phyloP scores from a whole-genome alignment of 2,329 filamentous ascomycete genomes.

The Proliferodiscus dingleyae region DNA sequence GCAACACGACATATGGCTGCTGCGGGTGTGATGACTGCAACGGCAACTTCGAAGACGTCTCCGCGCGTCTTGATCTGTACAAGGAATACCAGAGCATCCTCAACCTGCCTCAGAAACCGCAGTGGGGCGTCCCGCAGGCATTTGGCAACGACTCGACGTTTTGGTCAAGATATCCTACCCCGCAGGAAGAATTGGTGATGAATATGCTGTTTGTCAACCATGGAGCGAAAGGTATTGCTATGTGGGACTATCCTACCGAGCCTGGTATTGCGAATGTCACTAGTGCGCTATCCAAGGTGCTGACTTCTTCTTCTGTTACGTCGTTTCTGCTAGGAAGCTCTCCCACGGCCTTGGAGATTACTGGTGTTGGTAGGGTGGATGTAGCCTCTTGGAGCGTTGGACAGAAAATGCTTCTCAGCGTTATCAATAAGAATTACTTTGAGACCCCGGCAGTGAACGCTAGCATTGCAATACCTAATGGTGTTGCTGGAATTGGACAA shows the following conservation, averaged over 20 bases:
- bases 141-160: constrained; percentile 44
- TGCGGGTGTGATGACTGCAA: constrained; percentile 46
- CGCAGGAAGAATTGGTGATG: constrained; percentile 43
- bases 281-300: constrained; percentile 33
- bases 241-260: constrained; percentile 41
- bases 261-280: constrained; percentile 32
- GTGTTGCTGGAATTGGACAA: neutral
- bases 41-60: constrained; percentile 40
- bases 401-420: constrained; percentile 30
- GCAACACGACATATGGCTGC: constrained; percentile 47
- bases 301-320: constrained; percentile 31
- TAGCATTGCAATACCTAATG: constrained; percentile 3
- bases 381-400: constrained; percentile 35
- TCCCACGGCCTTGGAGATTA: constrained; percentile 13
- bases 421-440: constrained; percentile 33
- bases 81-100: constrained; percentile 37
- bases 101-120: constrained; percentile 35
- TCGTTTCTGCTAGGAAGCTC: constrained; percentile 30
- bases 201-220: constrained; percentile 44
- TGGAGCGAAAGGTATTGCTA: constrained; percentile 44
- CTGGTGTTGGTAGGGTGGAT: constrained; percentile 29
- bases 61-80: constrained; percentile 38
- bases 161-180: constrained; percentile 43
- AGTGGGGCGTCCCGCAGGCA: constrained; percentile 47
- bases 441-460: neutral